Evolutionary conservation across 2,329 filamentous ascomycete genomes (phyloP), one percentile per base, ranked within the genome.

Genomic region (Aspergillus piperis): DNA sequence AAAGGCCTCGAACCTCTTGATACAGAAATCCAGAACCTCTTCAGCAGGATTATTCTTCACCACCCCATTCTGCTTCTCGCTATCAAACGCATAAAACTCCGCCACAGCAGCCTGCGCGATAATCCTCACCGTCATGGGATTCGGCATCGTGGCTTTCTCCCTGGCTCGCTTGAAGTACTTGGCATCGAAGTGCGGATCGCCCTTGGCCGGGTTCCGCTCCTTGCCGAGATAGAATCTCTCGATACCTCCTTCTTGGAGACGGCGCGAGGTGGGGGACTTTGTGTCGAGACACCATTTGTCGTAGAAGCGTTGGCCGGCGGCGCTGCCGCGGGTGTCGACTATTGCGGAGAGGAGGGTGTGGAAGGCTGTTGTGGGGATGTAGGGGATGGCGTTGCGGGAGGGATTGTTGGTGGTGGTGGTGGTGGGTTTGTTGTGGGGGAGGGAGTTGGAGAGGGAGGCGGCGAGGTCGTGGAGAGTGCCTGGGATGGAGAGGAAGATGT

Each of bases 291-390:
- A 82, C 79, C 83, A 86, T 38, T 70, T 72, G 8, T 80, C 70
- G 58, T 83, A 82, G 36, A 86, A 64, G 3, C 67, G 72, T 59
- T 75, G 80, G 60, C 83, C 87, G 36, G 75, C 75, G 8, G 63
- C 58, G 59, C 79, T 82, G 57, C 82, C 83, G 50, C 81, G 78
- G 0, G 75, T 75, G 27, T 81, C 78, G 2, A 84, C 80, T 8
- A 87, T 75, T n/a, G 82, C 84, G 47, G 80, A 75, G 6, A 90
- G 80, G 6, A 86, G 62, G 17, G 69, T 66, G 62, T 86, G 82
- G 76, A 87, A 86, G 5, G 81, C 71, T 3, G 70, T 68, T 0
- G 76, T 66, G 11, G 76, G 70, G 27, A 80, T 67, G 57, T 68
- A 66, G 17, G 67, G 66, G 32, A 71, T 41, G 23, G 64, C 64